Percentiles rank a stretch among this genome's conserved stretches.
Conservation (phyloP, 148 eudicot genomes). For the Mesembryanthemum crystallinum region DNA sequence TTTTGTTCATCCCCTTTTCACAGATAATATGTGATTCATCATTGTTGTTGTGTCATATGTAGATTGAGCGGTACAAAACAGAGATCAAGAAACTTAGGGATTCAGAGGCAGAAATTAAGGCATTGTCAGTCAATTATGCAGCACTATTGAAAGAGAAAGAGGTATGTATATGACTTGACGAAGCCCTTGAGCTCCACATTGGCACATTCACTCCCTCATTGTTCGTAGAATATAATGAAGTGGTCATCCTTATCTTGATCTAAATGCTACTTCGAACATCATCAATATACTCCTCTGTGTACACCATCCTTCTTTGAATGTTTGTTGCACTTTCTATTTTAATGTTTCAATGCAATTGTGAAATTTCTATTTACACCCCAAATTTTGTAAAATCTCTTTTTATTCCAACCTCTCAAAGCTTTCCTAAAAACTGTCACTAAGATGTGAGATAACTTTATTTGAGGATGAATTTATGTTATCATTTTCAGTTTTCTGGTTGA, state of each 20-base stretch:
- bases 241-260: not conserved
- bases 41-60: slow-evolving; percentile 12
- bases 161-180: slow-evolving; percentile 35
- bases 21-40: not conserved
- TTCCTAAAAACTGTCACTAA: not conserved
- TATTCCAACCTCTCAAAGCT: not conserved
- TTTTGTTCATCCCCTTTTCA: not conserved
- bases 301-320: not conserved
- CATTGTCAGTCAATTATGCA: slow-evolving; percentile 90
- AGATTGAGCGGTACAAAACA: slow-evolving; percentile 74
- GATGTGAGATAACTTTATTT: not conserved
- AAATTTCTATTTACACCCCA: not conserved
- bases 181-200: slow-evolving; percentile 4
- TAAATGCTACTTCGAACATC: not conserved
- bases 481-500: not conserved
- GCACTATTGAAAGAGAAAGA: slow-evolving; percentile 93
- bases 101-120: slow-evolving; percentile 89
- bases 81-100: slow-evolving; percentile 86
- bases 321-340: not conserved
- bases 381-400: not conserved
- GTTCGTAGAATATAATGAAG: too few relatives aligned
- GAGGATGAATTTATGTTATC: not conserved
- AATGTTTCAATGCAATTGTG: not conserved
- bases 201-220: not conserved
- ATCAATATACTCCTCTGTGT: not conserved